phyloP scores from a whole-genome alignment of 208 protist species.

The Acanthamoeba healyi region DNA sequence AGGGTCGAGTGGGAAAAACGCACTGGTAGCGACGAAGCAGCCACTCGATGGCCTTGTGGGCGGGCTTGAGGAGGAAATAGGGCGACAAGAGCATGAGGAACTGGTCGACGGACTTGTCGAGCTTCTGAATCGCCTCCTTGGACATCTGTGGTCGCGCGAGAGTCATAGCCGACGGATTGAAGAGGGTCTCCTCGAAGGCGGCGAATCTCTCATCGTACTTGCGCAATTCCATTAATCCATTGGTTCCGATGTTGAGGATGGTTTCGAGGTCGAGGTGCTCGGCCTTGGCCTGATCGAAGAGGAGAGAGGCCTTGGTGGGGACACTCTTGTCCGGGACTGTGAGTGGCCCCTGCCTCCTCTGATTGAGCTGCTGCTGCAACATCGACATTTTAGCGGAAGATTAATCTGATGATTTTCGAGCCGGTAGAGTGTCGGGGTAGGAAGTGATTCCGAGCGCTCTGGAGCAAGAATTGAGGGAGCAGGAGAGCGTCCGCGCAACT shows the following conservation, averaged over 20 bases:
- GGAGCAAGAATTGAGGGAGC: too few relatives aligned
- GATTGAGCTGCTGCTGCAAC: slow-evolving; percentile 9
- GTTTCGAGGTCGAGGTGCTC: slow-evolving; percentile 64
- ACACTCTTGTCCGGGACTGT: slow-evolving; percentile 4
- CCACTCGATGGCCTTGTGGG: slow-evolving; percentile 83
- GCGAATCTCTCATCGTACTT: slow-evolving; percentile 67
- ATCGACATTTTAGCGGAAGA: not conserved
- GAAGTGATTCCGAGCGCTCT: too few relatives aligned
- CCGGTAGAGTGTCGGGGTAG: too few relatives aligned
- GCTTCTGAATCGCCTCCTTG: slow-evolving; percentile 71
- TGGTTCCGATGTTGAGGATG: slow-evolving; percentile 61
- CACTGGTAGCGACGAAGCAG: slow-evolving; percentile 79
- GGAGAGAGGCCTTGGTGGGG: slow-evolving; percentile 58
- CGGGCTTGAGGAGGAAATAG: slow-evolving; percentile 79
- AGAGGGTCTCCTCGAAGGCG: slow-evolving; percentile 66
- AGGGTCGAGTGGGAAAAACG: not conserved
- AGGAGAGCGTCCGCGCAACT: too few relatives aligned
- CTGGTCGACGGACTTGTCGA: slow-evolving; percentile 73
- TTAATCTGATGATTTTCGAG: too few relatives aligned
- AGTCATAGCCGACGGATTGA: not conserved
- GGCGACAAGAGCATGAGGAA: slow-evolving; percentile 79
- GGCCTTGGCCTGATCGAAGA: slow-evolving; percentile 73
- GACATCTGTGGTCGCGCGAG: slow-evolving; percentile 73
- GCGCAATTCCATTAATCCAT: slow-evolving; percentile 74
- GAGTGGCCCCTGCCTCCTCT: not conserved